phyloP scores from a whole-genome alignment of 78 protist genomes.

The Dictyostelium capitatum region DNA sequence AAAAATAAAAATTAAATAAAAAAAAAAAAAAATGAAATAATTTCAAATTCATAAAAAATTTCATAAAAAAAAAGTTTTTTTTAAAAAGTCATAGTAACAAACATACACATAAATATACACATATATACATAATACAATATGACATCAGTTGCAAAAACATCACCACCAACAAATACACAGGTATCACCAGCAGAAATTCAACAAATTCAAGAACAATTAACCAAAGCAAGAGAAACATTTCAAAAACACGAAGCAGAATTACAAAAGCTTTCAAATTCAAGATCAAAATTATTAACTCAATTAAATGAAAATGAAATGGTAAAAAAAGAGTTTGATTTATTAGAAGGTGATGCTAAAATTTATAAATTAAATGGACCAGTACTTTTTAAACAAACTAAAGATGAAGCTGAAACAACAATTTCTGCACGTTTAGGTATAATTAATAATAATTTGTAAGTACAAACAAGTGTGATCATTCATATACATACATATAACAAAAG shows the following conservation, averaged over 20 bases:
- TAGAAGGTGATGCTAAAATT: conserved; percentile 61
- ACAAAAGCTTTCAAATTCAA: conserved; percentile 31
- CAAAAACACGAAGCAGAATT: conserved; percentile 41
- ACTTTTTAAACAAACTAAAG: conserved; percentile 77
- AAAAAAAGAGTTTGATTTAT: conserved; percentile 80
- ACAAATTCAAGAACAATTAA: conserved; percentile 46
- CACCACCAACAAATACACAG: background rate
- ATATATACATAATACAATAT: background rate
- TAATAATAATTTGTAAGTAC: conserved; percentile 53
- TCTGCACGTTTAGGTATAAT: conserved; percentile 55
- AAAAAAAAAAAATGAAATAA: no score
- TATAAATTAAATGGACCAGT: conserved; percentile 81
- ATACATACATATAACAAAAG: background rate
- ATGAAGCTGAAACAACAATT: conserved; percentile 67
- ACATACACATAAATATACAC: no score
- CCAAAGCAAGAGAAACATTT: conserved; percentile 55
- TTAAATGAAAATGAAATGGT: conserved; percentile 81
- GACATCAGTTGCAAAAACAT: background rate
- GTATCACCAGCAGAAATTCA: conserved; percentile 15
- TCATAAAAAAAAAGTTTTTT: no score
- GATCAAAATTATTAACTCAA: conserved; percentile 79
- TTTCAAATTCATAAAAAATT: no score
- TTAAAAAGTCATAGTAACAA: no score
- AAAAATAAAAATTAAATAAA: no score
- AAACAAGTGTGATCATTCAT: background rate